Conservation (phyloP, 495 filamentous ascomycete genomes). For the Filosporella fistucella region DNA sequence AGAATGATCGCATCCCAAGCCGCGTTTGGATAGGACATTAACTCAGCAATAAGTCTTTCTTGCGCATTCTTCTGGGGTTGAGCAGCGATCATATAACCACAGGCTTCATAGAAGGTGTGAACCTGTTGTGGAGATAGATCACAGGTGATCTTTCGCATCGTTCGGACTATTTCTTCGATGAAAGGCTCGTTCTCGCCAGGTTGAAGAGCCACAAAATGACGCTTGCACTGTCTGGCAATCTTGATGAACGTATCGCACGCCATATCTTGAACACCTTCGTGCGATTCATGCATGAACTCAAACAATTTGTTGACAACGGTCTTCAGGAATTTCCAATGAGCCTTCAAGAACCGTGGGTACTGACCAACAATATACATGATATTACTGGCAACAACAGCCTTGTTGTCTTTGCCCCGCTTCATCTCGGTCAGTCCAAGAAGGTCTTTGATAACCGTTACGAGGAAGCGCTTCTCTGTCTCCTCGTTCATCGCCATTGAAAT, state of each 20-base stretch:
- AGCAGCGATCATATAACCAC: conserved; percentile 97
- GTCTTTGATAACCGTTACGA: conserved; percentile 98
- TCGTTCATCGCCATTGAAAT: conserved; percentile 99
- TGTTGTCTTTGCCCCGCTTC: conserved; percentile 99
- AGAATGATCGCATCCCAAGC: conserved; percentile 95
- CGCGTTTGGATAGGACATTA: conserved; percentile 89
- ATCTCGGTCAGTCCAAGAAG: conserved; percentile 96
- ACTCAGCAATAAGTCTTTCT: conserved; percentile 82
- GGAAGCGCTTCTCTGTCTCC: conserved; percentile 96
- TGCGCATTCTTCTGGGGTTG: conserved; percentile 91
- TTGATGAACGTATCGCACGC: conserved; percentile 99
- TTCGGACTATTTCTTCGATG: conserved; percentile 97
- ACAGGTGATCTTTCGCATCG: conserved; percentile 88
- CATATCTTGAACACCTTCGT: conserved; percentile 99
- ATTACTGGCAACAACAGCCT: conserved; percentile 97
- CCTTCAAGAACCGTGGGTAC: conserved; percentile 96
- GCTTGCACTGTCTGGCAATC: conserved; percentile 95
- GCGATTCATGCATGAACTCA: conserved; percentile 99
- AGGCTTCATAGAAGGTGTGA: conserved; percentile 98
- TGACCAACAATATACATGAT: conserved; percentile 99
- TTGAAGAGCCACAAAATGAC: conserved; percentile 95
- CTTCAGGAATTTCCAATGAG: conserved; percentile 99
- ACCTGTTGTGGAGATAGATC: conserved; percentile 95
- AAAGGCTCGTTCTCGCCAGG: conserved; percentile 93
- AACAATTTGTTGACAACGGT: conserved; percentile 99